Evolutionary conservation across 148 eudicot genomes (phyloP), one percentile per base, ranked within the genome.

Genomic region (Suaeda aralocaspica): DNA sequence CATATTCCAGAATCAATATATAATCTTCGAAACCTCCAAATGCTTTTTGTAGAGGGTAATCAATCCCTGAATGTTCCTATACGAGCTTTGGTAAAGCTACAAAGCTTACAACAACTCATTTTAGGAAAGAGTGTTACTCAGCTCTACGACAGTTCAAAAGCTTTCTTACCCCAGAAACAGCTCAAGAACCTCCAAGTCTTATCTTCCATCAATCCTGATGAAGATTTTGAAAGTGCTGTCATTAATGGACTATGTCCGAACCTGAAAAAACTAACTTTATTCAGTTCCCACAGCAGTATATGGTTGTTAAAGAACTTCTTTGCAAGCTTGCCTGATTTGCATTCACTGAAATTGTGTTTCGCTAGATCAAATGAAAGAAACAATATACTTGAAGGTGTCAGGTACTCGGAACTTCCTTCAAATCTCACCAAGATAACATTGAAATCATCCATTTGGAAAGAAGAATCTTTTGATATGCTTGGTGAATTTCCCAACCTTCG

Each of bases 371-470:
- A n/a, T 62, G 9, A 19, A 14, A 4, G 49, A 16, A 22, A 55
- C 1, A 26, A 1, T 28, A 15, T 57, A 57, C 29, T 57, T 13
- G 9, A 25, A 3, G 49, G 10, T 0, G 68, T 48, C 39, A 45
- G 61, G 19, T 25, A 9, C 4, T 9, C 45, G 21, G 34, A 57
- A 4, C 67, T 59, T 31, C 67, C 74, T 15, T 62, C 36, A 22
- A 6, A 15, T 9, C 68, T 72, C 19, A 72, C 67, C 34, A 72
- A 72, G 75, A 14, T 72, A 55, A 72, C 75, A 2, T 24, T 63
- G 59, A 72, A 72, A 46, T 50, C 19, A 0, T 62, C 68, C 6
- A 1, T 0, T 0, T 39, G 39, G 68, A 14, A 15, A 34, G n/a
- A 13, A 18, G 2, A 21, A 1, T 15, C 24, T 0, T 9, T 74